Base-by-base conservation (phyloP, 2,329 filamentous ascomycete genomes). In the Rhynchosporium agropyri region DNA sequence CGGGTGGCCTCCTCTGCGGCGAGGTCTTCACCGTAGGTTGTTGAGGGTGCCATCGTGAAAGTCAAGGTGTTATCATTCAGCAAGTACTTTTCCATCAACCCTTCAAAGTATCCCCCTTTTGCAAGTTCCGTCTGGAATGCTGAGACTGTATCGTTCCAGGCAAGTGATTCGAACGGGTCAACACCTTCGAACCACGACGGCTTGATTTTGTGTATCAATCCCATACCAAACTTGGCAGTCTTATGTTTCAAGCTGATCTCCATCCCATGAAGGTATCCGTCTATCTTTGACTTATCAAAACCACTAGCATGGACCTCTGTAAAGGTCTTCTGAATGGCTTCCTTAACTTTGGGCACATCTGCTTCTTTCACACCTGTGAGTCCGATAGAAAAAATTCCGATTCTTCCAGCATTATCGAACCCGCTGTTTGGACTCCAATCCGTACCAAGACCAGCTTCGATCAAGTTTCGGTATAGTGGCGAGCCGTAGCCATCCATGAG, bases 391-490 rank as follows among this genome's bases (percentile, higher is more conserved):
- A 98, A 96, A 50, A 97, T 89, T 2, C 90, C 91, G 20, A 84
- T 82, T 69, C 85, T 90, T 28, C 86, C 89, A 33, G 89, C 91
- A 59, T 84, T 85, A 74, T 97, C 94, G 70, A 95, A 96, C 12
- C 95, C 95, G 1, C 92, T 91, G 73, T 99, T 99, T 3, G 95
- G 92, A 58, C 92, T 96, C 79, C 92, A 99, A 71, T 97, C 94
- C 0, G 92, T 91, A 28, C 95, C 95, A 45, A 99, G 83, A 0
- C 92, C 93, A 53, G 89, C 87, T 75, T 98, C 94, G 60, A 99
- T 90, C 63, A 99, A 80, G 1, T 89, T 91, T 65, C 88, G 88
- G 75, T 98, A 98, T 61, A 99, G 78, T 0, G 95, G 95, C 5
- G 95, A 97, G 13, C 95, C 94, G 74, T 98, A 99, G 4, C 95